Evolutionary conservation across 2,329 filamentous ascomycete species (phyloP).

Genomic region (Paecilomyces sp.): DNA sequence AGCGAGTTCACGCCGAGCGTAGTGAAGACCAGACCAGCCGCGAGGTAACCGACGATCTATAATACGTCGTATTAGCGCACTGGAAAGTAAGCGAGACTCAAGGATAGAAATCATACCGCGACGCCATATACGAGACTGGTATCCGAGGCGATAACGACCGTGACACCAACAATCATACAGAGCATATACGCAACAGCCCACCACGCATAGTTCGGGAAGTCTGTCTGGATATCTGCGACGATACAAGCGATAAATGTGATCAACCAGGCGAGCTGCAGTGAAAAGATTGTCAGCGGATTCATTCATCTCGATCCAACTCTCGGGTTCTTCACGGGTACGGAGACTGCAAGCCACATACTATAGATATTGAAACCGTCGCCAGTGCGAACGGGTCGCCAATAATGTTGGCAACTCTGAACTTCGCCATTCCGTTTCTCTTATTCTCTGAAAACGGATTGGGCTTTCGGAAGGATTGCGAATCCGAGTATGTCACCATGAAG

Average conservation of each 20-base stretch:
- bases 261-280: constrained; percentile 76
- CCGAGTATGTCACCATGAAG: constrained; percentile 17
- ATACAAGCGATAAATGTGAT: constrained; percentile 86
- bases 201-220: constrained; percentile 84
- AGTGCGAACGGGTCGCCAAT: constrained; percentile 94
- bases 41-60: constrained; percentile 77
- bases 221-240: constrained; percentile 53
- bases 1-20: constrained; percentile 80
- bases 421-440: constrained; percentile 32
- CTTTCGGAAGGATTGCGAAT: constrained; percentile 15
- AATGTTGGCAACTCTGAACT: constrained; percentile 77
- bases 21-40: constrained; percentile 74
- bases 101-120: constrained; percentile 49
- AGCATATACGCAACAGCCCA: constrained; percentile 84
- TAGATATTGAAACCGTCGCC: constrained; percentile 83
- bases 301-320: background rate
- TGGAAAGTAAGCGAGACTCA: background rate
- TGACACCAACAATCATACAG: constrained; percentile 71
- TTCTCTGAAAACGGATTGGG: constrained; percentile 11
- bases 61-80: constrained; percentile 20
- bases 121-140: constrained; percentile 83
- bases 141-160: constrained; percentile 76
- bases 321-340: too few species aligned
- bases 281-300: constrained; percentile 12
- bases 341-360: constrained; percentile 53